Conservation (phyloP, 2,329 filamentous ascomycete species). For the Colletotrichum zoysiae region DNA sequence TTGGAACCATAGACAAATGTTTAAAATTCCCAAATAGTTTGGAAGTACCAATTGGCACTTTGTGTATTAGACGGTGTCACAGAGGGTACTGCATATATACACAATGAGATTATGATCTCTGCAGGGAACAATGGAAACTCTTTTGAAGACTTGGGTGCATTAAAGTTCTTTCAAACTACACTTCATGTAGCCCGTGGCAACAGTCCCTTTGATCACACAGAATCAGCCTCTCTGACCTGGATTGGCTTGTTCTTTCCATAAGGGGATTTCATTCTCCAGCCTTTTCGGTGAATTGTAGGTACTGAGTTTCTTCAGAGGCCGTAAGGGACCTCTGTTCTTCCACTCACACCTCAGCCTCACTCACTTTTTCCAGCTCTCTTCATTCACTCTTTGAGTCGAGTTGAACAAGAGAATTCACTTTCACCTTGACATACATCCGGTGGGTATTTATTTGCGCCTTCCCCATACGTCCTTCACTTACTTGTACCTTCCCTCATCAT, state of each 20-base stretch:
- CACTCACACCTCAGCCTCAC: too few species aligned
- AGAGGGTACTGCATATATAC: accelerated
- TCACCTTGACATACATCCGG: background rate
- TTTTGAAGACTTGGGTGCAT: background rate
- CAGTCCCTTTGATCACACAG: background rate
- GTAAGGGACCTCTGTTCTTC: too few species aligned
- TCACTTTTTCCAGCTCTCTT: background rate
- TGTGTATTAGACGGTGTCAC: background rate
- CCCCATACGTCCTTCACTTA: background rate
- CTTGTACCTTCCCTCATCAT: background rate
- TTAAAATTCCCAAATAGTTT: background rate
- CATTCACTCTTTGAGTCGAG: background rate
- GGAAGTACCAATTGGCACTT: background rate
- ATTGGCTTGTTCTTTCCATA: background rate
- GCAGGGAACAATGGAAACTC: background rate
- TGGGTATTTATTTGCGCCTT: background rate
- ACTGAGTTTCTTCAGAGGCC: accelerated
- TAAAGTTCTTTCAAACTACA: background rate
- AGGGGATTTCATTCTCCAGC: too few species aligned
- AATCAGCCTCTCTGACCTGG: background rate
- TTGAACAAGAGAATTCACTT: background rate
- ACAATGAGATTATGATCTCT: background rate
- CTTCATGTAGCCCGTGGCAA: background rate
- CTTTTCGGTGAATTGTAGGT: background rate
- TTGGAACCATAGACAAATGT: background rate